These are phyloP conservation scores for Acanthochlamys bracteata DNA, from an alignment of 106 monocot genomes.

Conservation along the genomic window DNA sequence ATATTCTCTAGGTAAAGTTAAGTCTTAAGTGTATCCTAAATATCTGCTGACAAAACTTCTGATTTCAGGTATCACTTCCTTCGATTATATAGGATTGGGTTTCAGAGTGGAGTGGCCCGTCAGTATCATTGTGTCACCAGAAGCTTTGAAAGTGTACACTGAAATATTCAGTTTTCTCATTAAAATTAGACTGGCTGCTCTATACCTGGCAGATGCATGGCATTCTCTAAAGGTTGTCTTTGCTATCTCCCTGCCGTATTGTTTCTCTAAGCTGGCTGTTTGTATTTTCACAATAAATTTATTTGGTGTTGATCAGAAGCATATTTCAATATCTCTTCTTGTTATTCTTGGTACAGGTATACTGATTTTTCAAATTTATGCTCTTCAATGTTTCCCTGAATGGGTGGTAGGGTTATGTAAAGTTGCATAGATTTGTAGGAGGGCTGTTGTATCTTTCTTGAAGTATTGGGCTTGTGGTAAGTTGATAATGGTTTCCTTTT, in stretches of 20 bases:
- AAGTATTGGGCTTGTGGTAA: no score
- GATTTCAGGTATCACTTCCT: conserved; percentile 47
- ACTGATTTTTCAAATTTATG: no score
- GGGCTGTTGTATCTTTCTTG: no score
- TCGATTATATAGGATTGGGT: conserved; percentile 63
- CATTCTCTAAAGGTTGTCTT: conserved; percentile 37
- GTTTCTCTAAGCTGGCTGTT: background rate
- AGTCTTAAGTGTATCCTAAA: background rate
- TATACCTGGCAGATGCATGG: conserved; percentile 56
- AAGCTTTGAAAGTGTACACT: conserved; percentile 70
- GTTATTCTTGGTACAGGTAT: no score
- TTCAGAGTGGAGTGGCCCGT: conserved; percentile 90
- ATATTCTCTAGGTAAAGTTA: background rate
- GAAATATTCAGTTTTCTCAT: conserved; percentile 74
- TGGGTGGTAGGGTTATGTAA: no score
- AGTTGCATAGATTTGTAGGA: no score
- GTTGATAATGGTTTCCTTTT: no score
- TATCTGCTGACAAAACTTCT: background rate
- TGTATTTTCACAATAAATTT: background rate
- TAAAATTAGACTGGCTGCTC: conserved; percentile 61
- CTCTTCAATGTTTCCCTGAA: no score
- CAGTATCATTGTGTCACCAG: conserved; percentile 55
- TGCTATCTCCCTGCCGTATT: background rate
- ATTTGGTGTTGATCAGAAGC: no score
- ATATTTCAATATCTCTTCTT: no score